These are phyloP conservation scores for Citrullus colocynthis DNA, from an alignment of 306 rosid species.

Conservation along the genomic window DNA sequence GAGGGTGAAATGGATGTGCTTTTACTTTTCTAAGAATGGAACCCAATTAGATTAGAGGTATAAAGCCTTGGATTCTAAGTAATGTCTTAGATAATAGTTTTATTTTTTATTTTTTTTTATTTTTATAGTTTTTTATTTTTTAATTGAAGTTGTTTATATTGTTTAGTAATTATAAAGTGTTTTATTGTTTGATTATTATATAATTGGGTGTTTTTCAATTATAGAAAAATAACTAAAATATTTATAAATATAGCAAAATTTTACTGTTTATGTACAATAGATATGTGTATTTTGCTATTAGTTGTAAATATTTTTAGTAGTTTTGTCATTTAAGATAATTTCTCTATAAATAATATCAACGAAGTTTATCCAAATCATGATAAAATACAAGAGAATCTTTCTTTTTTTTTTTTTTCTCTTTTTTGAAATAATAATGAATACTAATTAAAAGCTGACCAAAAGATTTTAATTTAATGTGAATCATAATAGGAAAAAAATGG, in stretches of 20 bases:
- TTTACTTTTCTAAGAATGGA: not conserved
- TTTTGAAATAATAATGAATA: too few species aligned
- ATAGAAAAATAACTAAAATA: too few species aligned
- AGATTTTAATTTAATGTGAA: not conserved
- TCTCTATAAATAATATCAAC: too few species aligned
- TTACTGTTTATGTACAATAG: too few species aligned
- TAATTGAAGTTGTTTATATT: not conserved
- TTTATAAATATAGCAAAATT: too few species aligned
- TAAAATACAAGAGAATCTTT: too few species aligned
- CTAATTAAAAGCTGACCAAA: not conserved
- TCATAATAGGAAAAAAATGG: not conserved
- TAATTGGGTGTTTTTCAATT: too few species aligned
- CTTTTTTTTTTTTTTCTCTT: too few species aligned
- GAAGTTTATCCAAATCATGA: not conserved
- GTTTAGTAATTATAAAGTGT: too few species aligned
- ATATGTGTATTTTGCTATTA: too few species aligned
- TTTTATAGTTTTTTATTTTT: not conserved
- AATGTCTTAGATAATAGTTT: not conserved
- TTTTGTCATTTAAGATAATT: too few species aligned
- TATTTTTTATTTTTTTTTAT: not conserved
- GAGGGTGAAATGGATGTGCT: not conserved
- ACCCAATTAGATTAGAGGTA: not conserved
- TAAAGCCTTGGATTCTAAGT: slow-evolving; percentile 8
- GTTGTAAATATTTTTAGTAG: too few species aligned
- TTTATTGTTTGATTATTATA: not conserved